Evolutionary conservation across 108 stramenopile genomes (phyloP).

Genomic region (Nitzschia sp.): DNA sequence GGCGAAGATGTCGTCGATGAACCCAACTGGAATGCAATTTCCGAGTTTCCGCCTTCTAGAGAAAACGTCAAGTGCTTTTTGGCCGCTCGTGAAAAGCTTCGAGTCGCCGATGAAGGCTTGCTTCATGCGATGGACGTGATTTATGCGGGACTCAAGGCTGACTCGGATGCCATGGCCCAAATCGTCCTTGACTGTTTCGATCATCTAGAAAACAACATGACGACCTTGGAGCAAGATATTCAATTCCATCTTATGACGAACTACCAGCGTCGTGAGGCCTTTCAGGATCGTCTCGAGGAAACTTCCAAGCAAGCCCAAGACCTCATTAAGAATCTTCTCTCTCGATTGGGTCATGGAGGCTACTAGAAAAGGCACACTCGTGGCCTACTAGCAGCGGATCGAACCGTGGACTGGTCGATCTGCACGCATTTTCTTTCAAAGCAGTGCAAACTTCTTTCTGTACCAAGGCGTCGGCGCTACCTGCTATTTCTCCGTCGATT

Average conservation of each 20-base stretch:
- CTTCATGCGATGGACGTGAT: constrained; percentile 21
- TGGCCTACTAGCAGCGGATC: too few species aligned
- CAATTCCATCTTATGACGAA: constrained; percentile 26
- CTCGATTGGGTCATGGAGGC: constrained; percentile 10
- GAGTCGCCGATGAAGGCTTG: constrained; percentile 8
- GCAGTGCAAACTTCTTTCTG: too few species aligned
- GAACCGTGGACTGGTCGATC: too few species aligned
- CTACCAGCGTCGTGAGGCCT: constrained; percentile 15
- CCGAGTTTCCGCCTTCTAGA: background rate
- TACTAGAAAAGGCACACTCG: background rate
- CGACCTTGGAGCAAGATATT: constrained; percentile 29
- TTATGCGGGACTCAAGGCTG: constrained; percentile 17
- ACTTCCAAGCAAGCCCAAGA: constrained; percentile 24
- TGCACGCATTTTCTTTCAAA: too few species aligned
- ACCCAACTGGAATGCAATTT: constrained; percentile 27
- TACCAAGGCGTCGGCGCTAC: too few species aligned
- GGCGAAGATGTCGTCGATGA: too few species aligned
- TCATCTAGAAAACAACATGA: background rate
- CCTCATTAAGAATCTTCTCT: constrained; percentile 21
- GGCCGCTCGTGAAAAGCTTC: constrained; percentile 14
- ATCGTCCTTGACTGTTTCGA: constrained; percentile 8
- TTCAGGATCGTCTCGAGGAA: constrained; percentile 22
- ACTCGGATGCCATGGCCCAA: constrained; percentile 22
- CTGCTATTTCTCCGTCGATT: too few species aligned
- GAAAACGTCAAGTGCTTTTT: constrained; percentile 14